Evolutionary conservation across 192 early-diverging fungal species (phyloP), one percentile per base, ranked within the genome.

Genomic region (Funneliformis mosseae): DNA sequence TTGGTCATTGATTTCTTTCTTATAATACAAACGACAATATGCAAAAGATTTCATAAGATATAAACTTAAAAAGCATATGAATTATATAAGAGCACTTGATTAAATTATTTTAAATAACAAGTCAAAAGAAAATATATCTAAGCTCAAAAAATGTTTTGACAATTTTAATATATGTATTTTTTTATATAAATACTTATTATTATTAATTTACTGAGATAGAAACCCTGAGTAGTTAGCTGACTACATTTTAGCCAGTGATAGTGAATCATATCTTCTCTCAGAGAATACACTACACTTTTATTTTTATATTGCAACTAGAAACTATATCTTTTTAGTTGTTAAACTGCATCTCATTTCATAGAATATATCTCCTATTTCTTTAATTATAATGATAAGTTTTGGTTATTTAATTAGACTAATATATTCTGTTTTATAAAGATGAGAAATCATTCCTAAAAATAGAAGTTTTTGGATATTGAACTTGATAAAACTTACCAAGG

Each of bases 281-380:
- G 75, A 59, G 74, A 76, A 76, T 76, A 76, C 59, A 76, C 59
- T 76, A n/a, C 74, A 55, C 60, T 12, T 76, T 59, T 76, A 61
- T 76, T 76, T 25, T 8, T 59, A 76, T 76, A 59, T 76, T 76
- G 60, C 74, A 76, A 76, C 74, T 76, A 45, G 60, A 33, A 76
- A 76, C 60, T 76, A 23, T 59, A 38, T 61, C 74, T 76, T 76
- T 62, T 33, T 76, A n/a, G 74, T 76, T 76, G 60, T 76, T 76
- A 76, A 59, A 76, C 59, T 76, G n/a, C 60, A 38, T 76, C 74
- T 76, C 74, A 59, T 76, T 76, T 76, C 74, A 76, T 76, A 59
- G 60, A 25, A 76, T 76, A 76, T 39, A 76, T 76, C 74, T 42
- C 74, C n/a, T n/a, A 45, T 25, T 76, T 9, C 38, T 62, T 46